phyloP scores from a whole-genome alignment of 768 basidiomycete species.

The Crucibulum laeve region DNA sequence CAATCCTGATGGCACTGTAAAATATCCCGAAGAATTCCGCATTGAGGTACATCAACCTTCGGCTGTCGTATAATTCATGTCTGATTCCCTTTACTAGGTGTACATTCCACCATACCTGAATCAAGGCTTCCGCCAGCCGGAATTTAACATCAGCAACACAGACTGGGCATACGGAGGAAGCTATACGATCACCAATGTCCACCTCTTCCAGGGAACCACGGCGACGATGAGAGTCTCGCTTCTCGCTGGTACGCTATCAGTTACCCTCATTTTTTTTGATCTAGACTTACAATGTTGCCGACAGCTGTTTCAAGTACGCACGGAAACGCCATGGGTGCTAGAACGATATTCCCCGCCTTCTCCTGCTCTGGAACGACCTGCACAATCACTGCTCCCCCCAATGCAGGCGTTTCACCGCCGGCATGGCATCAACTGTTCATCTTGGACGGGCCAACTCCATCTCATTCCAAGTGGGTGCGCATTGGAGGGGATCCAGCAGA shows the following conservation, averaged over 20 bases:
- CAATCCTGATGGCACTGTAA: constrained; percentile 31
- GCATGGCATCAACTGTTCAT: constrained; percentile 77
- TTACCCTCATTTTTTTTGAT: neutral
- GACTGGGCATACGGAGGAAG: constrained; percentile 61
- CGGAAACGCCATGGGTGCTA: constrained; percentile 72
- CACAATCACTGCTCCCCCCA: constrained; percentile 75
- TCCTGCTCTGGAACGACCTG: constrained; percentile 65
- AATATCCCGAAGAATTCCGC: constrained; percentile 75
- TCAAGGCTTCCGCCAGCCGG: constrained; percentile 57
- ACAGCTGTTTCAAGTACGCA: constrained; percentile 72
- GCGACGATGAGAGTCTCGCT: constrained; percentile 54
- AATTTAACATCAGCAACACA: constrained; percentile 48
- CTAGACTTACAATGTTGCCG: constrained; percentile 3
- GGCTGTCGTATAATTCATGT: neutral
- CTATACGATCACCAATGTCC: constrained; percentile 49
- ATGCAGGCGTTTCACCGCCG: constrained; percentile 62
- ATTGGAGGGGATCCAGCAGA: constrained; percentile 72
- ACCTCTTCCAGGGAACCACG: constrained; percentile 37
- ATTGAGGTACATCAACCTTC: constrained; percentile 31
- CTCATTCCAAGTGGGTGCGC: constrained; percentile 68
- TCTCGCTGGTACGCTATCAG: constrained; percentile 48
- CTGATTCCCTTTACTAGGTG: constrained; percentile 32
- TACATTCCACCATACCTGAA: constrained; percentile 88
- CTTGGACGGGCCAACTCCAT: constrained; percentile 76
- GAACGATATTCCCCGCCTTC: constrained; percentile 72